These are phyloP conservation scores for Helicocarpus griseus DNA, from an alignment of 2,329 filamentous ascomycete genomes.

Conservation along the genomic window DNA sequence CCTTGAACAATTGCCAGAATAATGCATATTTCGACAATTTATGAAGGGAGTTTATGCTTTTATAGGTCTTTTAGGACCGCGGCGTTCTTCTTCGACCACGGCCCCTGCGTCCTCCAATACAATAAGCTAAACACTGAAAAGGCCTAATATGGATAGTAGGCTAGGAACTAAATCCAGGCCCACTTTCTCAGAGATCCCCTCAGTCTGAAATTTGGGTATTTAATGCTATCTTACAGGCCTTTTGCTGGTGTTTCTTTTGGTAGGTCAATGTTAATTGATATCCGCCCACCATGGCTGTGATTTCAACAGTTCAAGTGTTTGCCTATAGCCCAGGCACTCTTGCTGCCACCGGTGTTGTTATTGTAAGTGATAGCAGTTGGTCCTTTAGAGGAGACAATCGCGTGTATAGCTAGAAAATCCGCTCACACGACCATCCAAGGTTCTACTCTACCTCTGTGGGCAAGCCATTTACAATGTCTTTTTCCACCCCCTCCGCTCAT, in stretches of 20 bases:
- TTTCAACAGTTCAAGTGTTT: not conserved
- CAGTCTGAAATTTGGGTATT: too few relatives aligned
- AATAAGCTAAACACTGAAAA: too few relatives aligned
- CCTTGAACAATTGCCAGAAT: too few relatives aligned
- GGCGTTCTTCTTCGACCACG: too few relatives aligned
- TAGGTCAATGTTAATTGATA: not conserved
- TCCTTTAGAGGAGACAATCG: not conserved
- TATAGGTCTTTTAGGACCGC: too few relatives aligned
- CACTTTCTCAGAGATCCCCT: too few relatives aligned
- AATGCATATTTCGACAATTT: too few relatives aligned
- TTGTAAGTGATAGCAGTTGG: not conserved
- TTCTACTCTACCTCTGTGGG: not conserved
- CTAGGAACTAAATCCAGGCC: too few relatives aligned
- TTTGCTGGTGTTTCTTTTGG: not conserved
- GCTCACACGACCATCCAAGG: not conserved
- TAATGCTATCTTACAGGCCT: not conserved
- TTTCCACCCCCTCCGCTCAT: slow-evolving; percentile 17
- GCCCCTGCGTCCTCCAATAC: too few relatives aligned
- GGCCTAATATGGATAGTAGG: too few relatives aligned
- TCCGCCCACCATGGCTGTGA: not conserved
- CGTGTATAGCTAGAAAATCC: not conserved
- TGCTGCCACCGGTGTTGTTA: not conserved
- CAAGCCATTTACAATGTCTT: slow-evolving; percentile 16
- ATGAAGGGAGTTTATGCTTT: too few relatives aligned
- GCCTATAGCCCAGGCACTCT: not conserved